phyloP scores from a whole-genome alignment of 306 rosid species.

The Sicyos edulis region DNA sequence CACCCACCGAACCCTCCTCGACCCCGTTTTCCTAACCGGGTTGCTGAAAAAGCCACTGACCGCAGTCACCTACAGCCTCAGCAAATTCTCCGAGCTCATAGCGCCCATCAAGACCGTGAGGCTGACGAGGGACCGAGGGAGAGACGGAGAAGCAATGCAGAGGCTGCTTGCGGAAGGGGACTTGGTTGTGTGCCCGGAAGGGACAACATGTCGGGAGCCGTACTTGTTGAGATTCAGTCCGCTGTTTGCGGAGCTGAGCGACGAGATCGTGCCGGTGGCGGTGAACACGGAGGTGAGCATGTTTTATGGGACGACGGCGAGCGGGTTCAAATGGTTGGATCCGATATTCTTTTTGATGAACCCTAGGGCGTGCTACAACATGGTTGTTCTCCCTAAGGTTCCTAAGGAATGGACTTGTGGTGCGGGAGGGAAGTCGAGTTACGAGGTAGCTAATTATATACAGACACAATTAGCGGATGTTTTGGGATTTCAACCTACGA shows the following conservation, averaged over 20 bases:
- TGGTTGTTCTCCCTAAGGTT: conserved; percentile 59
- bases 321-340: conserved; percentile 81
- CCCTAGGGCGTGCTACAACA: conserved; percentile 55
- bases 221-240: conserved; percentile 81
- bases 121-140: conserved; percentile 55
- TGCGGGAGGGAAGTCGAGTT: conserved; percentile 51
- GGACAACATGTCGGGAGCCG: conserved; percentile 96
- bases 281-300: conserved; percentile 52
- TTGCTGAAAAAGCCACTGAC: conserved; percentile 46
- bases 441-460: conserved; percentile 72
- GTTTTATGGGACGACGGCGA: conserved; percentile 96
- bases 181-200: conserved; percentile 93
- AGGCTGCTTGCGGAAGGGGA: conserved; percentile 54
- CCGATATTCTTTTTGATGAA: conserved; percentile 83
- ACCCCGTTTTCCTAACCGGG: conserved; percentile 62
- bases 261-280: conserved; percentile 86
- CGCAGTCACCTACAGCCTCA: conserved; percentile 70
- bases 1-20: conserved; percentile 63
- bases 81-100: conserved; percentile 56
- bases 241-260: conserved; percentile 75
- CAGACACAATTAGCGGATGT: conserved; percentile 59
- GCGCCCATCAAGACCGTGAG: conserved; percentile 59
- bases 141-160: conserved; percentile 67
- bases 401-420: conserved; percentile 52
- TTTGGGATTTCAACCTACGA: conserved; percentile 83